Conservation (phyloP, 2,329 filamentous ascomycete genomes). For the Plenodomus biglobosus region DNA sequence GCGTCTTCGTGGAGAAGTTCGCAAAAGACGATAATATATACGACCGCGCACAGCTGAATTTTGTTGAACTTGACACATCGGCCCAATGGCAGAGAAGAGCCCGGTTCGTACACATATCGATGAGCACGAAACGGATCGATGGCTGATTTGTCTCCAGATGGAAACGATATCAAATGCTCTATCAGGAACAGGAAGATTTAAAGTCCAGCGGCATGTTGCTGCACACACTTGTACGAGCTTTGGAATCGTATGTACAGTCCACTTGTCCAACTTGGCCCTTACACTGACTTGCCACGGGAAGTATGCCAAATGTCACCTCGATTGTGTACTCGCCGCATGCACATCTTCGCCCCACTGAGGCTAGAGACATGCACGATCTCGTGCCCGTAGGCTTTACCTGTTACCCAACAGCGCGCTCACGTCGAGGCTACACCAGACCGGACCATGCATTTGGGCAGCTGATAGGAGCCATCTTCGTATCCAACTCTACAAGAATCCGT, state of each 20-base stretch:
- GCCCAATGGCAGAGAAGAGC: slow-evolving; percentile 10
- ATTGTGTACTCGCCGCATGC: slow-evolving; percentile 31
- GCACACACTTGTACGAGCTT: slow-evolving; percentile 22
- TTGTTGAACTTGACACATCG: slow-evolving; percentile 5
- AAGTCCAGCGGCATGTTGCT: slow-evolving; percentile 24
- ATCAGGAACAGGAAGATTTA: slow-evolving; percentile 32
- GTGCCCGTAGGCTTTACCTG: slow-evolving; percentile 15
- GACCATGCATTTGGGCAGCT: slow-evolving; percentile 33
- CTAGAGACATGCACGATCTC: slow-evolving; percentile 20
- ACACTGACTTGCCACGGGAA: background rate
- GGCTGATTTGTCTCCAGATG: slow-evolving; percentile 16
- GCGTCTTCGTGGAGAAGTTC: slow-evolving; percentile 19
- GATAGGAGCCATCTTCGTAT: slow-evolving; percentile 26
- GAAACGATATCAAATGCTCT: slow-evolving; percentile 27
- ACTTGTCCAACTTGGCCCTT: no score
- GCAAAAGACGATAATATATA: slow-evolving; percentile 16
- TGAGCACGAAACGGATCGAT: slow-evolving; percentile 11
- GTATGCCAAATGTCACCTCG: slow-evolving; percentile 26
- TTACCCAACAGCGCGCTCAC: background rate
- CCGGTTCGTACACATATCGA: no score
- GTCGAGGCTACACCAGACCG: background rate
- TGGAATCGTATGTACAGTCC: slow-evolving; percentile 7
- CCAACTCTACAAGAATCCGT: slow-evolving; percentile 24
- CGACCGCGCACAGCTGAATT: slow-evolving; percentile 1
- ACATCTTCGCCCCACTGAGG: slow-evolving; percentile 23